phyloP scores from a whole-genome alignment of 441 rosid species.

The Viola pubescens region DNA sequence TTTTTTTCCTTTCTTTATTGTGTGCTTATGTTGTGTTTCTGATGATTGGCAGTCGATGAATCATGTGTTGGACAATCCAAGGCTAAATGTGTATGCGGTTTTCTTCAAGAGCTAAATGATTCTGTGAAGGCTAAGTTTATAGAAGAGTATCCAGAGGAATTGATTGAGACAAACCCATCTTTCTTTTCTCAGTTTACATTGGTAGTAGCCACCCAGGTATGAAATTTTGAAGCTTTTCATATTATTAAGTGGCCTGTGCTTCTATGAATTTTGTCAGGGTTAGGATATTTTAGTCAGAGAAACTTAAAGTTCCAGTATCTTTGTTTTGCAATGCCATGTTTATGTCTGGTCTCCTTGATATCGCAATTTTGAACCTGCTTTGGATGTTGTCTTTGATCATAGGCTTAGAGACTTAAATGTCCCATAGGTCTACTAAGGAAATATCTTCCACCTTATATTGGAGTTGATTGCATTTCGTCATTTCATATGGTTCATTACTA shows the following conservation, averaged over 20 bases:
- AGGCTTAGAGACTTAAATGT: too few species aligned
- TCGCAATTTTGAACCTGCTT: not conserved
- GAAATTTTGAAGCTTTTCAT: not conserved
- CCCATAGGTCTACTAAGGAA: too few species aligned
- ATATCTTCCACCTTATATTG: too few species aligned
- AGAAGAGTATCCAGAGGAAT: conserved; percentile 61
- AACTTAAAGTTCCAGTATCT: not conserved
- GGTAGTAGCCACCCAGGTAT: conserved; percentile 89
- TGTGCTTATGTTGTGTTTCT: conserved; percentile 16
- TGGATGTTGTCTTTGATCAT: too few species aligned
- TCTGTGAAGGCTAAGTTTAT: conserved; percentile 75
- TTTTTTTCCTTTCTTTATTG: not conserved
- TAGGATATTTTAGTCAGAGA: not conserved
- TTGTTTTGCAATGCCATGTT: not conserved
- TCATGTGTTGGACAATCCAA: conserved; percentile 72
- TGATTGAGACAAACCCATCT: conserved; percentile 54
- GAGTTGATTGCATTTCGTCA: too few species aligned
- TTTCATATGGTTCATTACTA: too few species aligned
- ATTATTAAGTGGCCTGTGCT: not conserved
- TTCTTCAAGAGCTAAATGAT: conserved; percentile 91
- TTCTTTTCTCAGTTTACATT: conserved; percentile 88
- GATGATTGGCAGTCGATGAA: conserved; percentile 55
- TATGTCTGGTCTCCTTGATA: not conserved
- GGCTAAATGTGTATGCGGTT: conserved; percentile 77
- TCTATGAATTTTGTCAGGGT: not conserved